These are phyloP conservation scores for Aspergillus campestris DNA, from an alignment of 495 filamentous ascomycete genomes.

Conservation along the genomic window DNA sequence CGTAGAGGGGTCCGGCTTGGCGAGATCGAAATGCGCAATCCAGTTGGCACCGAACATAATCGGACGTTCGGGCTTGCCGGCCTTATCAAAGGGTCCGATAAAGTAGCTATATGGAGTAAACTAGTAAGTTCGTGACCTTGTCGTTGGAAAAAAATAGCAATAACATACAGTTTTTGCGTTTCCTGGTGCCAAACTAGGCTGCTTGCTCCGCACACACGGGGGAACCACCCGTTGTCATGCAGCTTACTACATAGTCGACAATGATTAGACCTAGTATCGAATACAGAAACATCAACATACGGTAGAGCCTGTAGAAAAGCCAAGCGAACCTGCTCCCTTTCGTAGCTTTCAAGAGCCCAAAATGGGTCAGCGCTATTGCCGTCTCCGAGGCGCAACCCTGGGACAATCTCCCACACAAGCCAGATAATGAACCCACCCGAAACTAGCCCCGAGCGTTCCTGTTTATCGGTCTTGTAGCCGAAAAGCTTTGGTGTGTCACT, in stretches of 20 bases:
- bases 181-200: constrained; percentile 8
- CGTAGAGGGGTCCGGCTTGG: constrained; percentile 1
- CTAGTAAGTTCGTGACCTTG: neutral
- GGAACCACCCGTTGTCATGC: constrained; percentile 5
- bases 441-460: constrained; percentile 7
- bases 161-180: constrained; percentile 8
- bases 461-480: constrained; percentile 5
- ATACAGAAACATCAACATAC: constrained; percentile 7
- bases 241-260: constrained; percentile 4
- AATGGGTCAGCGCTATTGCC: constrained; percentile 2
- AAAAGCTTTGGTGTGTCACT: constrained; percentile 7
- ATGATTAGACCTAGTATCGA: neutral
- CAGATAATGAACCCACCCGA: constrained; percentile 9
- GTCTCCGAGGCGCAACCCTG: constrained; percentile 10
- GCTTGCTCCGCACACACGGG: neutral
- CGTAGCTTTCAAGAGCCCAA: constrained; percentile 1
- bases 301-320: constrained; percentile 9
- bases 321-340: constrained; percentile 7
- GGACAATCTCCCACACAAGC: constrained; percentile 10
- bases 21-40: constrained; percentile 7
- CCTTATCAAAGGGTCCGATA: constrained; percentile 5
- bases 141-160: constrained; percentile 4
- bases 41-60: neutral
- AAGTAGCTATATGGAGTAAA: constrained; percentile 5
- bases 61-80: neutral